Base-by-base conservation (phyloP, 441 rosid species). In the Aquilaria agallochum region DNA sequence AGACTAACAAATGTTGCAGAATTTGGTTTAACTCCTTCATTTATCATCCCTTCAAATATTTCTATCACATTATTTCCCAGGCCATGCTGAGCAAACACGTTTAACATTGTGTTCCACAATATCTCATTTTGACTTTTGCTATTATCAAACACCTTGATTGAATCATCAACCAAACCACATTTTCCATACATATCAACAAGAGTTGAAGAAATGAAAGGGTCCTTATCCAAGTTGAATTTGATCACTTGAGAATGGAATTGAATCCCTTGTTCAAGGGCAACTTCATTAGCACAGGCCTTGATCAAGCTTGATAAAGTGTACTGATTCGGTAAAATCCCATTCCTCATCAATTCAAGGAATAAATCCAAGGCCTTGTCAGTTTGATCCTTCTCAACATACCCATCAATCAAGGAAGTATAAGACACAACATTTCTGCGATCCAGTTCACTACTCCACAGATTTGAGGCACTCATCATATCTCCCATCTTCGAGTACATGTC, bases 1-100 rank as follows among this genome's bases (percentile, higher is more conserved):
- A 78, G 68, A 66, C 74, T 68, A 5, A 78, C 66, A 60, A 78
- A 78, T 5, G 82, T 71, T 45, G 71, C 44, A 55, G 65, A 55
- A 58, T 78, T 69, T 5, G 82, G 82, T 50, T 45, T 59, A 13
- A 72, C 54, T 57, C 77, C 76, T 31, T 15, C 33, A 7, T 54
- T 30, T 20, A 71, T 61, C 82, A 78, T 74, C 63, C 64, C 45
- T 40, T 71, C 55, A 32, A 78, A 74, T 53, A 60, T 64, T 46
- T 72, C 62, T 2, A 57, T 40, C 1, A 74, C 70, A 12, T 56
- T 40, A 56, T 72, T 60, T 31, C 71, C 75, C 14, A 51, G 57
- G 9, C 75, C 71, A 61, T 71, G 75, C 30, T 71, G 70, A 50
- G 60, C 74, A 56, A 56, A 56, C 44, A 49, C 74, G 8, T 51